A percentile compares a stretch with the other conserved stretches of the same genome.
Evolutionary conservation across 306 rosid genomes (phyloP).

Genomic region (Coriaria nepalensis): DNA sequence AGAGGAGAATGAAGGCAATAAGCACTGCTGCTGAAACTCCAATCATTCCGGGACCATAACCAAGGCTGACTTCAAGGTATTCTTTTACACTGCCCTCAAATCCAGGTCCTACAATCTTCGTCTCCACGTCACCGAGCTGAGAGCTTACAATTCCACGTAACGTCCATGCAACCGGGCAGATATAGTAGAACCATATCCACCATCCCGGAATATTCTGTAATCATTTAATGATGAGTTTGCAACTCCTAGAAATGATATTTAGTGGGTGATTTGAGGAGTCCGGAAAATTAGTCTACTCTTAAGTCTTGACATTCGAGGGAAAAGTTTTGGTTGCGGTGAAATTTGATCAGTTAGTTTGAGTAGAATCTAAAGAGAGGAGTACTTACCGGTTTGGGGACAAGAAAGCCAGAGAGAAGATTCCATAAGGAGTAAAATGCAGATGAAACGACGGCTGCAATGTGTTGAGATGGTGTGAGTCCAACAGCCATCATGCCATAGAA

Average conservation of each 20-base stretch:
- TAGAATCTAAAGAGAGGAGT: background rate
- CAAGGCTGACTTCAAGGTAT: conserved; percentile 39
- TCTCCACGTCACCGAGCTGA: conserved; percentile 80
- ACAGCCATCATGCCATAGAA: conserved; percentile 92
- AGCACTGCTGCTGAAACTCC: conserved; percentile 53
- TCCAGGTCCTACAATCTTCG: conserved; percentile 44
- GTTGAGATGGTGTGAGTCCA: conserved; percentile 75
- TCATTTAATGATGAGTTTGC: background rate
- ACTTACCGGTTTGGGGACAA: conserved; percentile 74
- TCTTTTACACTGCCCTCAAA: conserved; percentile 63
- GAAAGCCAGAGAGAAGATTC: conserved; percentile 96
- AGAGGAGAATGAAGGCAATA: conserved; percentile 39
- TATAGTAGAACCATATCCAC: conserved; percentile 94
- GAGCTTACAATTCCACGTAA: conserved; percentile 68
- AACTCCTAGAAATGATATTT: no score
- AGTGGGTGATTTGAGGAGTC: no score
- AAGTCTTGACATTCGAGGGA: no score
- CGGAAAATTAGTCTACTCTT: no score
- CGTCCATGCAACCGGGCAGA: conserved; percentile 87
- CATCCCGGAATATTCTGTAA: conserved; percentile 62
- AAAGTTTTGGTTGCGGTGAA: no score
- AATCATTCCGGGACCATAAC: conserved; percentile 32
- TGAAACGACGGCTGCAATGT: conserved; percentile 69
- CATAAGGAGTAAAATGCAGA: conserved; percentile 91
- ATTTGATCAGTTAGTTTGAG: no score